These are phyloP conservation scores for Saksenaea vasiformis DNA, from an alignment of 371 early-diverging fungal species.

Conservation along the genomic window DNA sequence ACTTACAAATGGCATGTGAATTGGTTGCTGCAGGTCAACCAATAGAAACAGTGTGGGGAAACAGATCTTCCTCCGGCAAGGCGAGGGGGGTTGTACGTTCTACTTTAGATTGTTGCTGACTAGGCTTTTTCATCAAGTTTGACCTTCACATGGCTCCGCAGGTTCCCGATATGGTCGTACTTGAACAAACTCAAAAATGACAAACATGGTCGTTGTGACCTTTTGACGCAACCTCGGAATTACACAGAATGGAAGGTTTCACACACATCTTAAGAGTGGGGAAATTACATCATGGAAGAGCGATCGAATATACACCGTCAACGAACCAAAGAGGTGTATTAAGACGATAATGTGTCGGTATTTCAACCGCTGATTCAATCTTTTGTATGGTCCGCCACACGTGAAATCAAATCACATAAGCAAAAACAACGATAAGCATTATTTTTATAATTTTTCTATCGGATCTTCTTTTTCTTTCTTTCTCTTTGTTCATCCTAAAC, in stretches of 20 bases:
- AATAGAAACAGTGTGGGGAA: constrained; percentile 13
- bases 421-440: constrained; percentile 12
- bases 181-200: background rate
- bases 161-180: constrained; percentile 5
- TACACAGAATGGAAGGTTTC: background rate
- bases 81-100: background rate
- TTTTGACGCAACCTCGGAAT: background rate
- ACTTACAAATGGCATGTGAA: constrained; percentile 10
- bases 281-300: background rate
- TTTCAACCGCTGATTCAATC: background rate
- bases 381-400: constrained; percentile 8
- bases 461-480: constrained; percentile 11
- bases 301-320: background rate
- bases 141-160: constrained; percentile 7
- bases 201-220: background rate
- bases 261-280: background rate
- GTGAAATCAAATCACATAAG: constrained; percentile 25
- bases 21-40: background rate
- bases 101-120: constrained; percentile 8
- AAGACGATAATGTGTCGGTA: background rate
- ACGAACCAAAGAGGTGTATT: no score
- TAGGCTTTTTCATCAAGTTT: background rate
- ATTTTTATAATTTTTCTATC: constrained; percentile 9
- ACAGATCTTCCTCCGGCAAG: background rate
- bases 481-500: constrained; percentile 23